Evolutionary conservation across 306 rosid genomes (phyloP), one percentile per base, ranked within the genome.

Genomic region (Coriaria nepalensis): DNA sequence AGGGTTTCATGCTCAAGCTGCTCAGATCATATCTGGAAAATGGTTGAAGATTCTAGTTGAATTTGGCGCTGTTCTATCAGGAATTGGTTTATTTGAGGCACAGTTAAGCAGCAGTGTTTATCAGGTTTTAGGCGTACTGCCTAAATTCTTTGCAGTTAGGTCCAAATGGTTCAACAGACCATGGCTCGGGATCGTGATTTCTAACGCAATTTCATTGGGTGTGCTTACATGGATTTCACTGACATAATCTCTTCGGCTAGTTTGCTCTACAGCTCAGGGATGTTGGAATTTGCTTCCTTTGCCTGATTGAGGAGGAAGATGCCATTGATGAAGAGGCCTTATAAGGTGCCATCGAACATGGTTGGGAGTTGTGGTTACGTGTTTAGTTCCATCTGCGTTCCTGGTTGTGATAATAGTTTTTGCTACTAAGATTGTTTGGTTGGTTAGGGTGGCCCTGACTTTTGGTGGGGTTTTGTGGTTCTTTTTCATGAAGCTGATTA

Each of bases 1-100:
- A 4, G 60, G 60, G 9, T 55, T 55, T 43, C 60, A 55, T n/a
- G 60, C 60, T 0, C 49, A 55, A 4, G 60, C 60, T 1, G 60
- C 60, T 4, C 41, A 43, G 41, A 7, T 55, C 40, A 55, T 55
- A 4, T 49, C 13, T 7, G 60, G 60, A 2, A 43, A 55, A 33
- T 55, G 60, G 60, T 34, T 55, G 10, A 55, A 55, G 35, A 37
- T 37, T 40, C 4, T 55, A 7, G 49, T 55, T 0, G 60, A 55
- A 8, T 38, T 55, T 4, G 60, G 60, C 33, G 60, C 35, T 33
- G 50, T 44, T 8, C 34, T 55, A 13, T 55, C 60, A 7, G 34
- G 41, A 13, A 11, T 55, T 7, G 60, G 60, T 9, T 33, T 55
- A 36, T 55, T 43, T 5, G 60, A 55, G 33, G 60, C 60, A 0